phyloP scores from a whole-genome alignment of 2,329 filamentous ascomycete genomes.

The Aureobasidium zeae region DNA sequence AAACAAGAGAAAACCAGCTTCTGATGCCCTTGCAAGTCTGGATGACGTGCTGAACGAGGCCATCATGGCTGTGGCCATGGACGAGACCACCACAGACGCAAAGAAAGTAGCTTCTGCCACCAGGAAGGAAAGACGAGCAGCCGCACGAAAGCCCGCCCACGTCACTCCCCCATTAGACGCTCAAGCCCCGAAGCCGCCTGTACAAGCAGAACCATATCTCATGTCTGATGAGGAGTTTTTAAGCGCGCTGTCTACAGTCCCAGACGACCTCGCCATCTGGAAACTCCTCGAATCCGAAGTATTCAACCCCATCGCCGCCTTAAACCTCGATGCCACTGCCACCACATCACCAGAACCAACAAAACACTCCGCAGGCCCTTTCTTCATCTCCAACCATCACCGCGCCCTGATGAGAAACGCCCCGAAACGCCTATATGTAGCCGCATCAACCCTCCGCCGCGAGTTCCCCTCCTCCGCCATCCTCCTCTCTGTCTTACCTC shows the following conservation, averaged over 20 bases:
- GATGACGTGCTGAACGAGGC: conserved; percentile 14
- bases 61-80: background rate
- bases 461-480: conserved; percentile 54
- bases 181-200: too few species aligned
- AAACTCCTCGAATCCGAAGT: conserved; percentile 56
- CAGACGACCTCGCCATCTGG: conserved; percentile 59
- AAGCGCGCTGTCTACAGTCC: conserved; percentile 45
- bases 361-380: too few species aligned
- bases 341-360: too few species aligned
- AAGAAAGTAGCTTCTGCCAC: background rate
- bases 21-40: background rate
- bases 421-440: conserved; percentile 50
- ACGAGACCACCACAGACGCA: background rate
- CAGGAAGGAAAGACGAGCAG: background rate
- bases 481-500: conserved; percentile 53
- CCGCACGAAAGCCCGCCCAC: too few species aligned
- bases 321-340: conserved; percentile 19
- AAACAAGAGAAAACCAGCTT: too few species aligned
- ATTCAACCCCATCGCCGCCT: conserved; percentile 34
- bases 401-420: conserved; percentile 54
- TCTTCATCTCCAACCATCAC: background rate
- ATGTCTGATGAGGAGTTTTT: too few species aligned
- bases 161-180: too few species aligned
- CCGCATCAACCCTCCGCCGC: conserved; percentile 47
- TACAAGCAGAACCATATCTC: too few species aligned